Conservation (phyloP, 2,329 filamentous ascomycete genomes). For the Penicillium italicum region DNA sequence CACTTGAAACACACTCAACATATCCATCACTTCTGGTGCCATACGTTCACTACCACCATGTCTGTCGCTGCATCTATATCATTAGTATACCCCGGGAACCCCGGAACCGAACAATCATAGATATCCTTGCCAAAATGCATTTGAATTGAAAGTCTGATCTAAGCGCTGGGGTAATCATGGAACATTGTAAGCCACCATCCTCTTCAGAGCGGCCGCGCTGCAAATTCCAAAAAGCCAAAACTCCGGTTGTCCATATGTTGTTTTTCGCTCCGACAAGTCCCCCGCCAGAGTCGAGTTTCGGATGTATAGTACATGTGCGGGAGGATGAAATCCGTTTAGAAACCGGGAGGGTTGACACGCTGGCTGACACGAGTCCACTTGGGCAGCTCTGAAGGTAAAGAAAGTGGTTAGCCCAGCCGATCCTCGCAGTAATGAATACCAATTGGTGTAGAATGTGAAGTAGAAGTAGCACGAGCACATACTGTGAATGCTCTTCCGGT, state of each 20-base stretch:
- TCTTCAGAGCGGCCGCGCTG: constrained; percentile 13
- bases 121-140: constrained; percentile 6
- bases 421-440: background rate
- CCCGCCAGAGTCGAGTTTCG: constrained; percentile 4
- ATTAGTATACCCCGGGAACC: constrained; percentile 2
- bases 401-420: background rate
- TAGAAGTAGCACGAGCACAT: constrained; percentile 43
- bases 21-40: constrained; percentile 4
- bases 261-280: constrained; percentile 16
- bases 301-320: constrained; percentile 33
- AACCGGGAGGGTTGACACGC: constrained; percentile 89
- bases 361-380: constrained; percentile 97
- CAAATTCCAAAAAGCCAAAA: constrained; percentile 34
- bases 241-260: constrained; percentile 31
- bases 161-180: constrained; percentile 24
- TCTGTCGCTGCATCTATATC: background rate
- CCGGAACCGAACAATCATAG: background rate
- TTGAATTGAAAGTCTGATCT: constrained; percentile 21
- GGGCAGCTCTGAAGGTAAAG: constrained; percentile 59
- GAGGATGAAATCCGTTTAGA: constrained; percentile 51
- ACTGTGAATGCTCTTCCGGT: constrained; percentile 98
- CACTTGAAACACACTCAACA: background rate
- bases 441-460: background rate
- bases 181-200: constrained; percentile 22
- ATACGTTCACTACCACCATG: constrained; percentile 15